These are phyloP conservation scores for Eucalyptus regnans DNA, from an alignment of 345 rosid species.

Conservation along the genomic window DNA sequence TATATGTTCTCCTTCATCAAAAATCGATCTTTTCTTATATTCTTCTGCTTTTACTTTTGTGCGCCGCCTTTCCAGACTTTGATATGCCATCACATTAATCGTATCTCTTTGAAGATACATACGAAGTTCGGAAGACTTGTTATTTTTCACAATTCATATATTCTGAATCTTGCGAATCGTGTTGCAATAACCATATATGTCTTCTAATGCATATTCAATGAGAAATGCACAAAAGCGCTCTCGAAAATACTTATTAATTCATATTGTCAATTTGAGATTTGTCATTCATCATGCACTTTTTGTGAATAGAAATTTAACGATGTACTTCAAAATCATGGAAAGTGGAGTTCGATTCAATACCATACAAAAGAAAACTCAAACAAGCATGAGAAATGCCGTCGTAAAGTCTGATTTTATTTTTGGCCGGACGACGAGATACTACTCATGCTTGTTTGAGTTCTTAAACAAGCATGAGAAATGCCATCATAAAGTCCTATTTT, in stretches of 20 bases:
- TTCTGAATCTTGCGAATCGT: fast-evolving
- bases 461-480: not conserved
- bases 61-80: not conserved
- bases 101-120: not conserved
- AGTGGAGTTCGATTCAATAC: not conserved
- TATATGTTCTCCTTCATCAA: not conserved
- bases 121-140: fast-evolving
- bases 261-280: fast-evolving
- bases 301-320: not conserved
- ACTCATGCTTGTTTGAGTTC: not conserved
- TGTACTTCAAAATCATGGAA: not conserved
- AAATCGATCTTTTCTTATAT: not conserved
- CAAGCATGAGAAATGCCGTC: not conserved
- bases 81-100: not conserved
- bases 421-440: fast-evolving
- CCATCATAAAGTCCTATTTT: not conserved
- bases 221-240: fast-evolving
- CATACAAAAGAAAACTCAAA: not conserved
- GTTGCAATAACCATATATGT: not conserved
- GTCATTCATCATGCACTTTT: not conserved
- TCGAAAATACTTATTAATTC: fast-evolving
- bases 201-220: not conserved
- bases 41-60: not conserved
- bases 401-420: no score
- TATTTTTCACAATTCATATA: fast-evolving